Evolutionary conservation across 148 eudicot species (phyloP).

Genomic region (Camellia sinensis): DNA sequence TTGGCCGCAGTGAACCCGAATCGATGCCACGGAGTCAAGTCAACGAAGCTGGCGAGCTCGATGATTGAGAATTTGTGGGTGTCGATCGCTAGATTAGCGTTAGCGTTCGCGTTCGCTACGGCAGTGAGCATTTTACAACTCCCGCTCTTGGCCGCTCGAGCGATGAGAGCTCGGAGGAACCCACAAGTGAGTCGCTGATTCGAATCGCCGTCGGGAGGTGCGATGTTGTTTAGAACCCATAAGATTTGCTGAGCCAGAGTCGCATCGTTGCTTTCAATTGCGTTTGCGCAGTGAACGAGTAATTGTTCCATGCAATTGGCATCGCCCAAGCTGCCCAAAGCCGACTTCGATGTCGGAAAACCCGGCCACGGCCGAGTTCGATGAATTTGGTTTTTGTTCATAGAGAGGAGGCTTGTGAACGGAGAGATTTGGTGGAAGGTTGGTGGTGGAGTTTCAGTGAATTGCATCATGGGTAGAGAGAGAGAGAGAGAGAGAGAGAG

Average conservation of each 20-base stretch:
- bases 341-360: constrained; percentile 29
- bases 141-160: constrained; percentile 54
- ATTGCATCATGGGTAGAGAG: constrained; percentile 55
- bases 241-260: constrained; percentile 83
- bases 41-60: constrained; percentile 76
- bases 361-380: constrained; percentile 47
- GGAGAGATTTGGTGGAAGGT: constrained; percentile 37
- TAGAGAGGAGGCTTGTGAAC: constrained; percentile 16
- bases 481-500: neutral
- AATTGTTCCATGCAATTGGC: constrained; percentile 85
- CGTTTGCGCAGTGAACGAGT: constrained; percentile 81
- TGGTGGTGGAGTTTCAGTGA: constrained; percentile 44
- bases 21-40: constrained; percentile 89
- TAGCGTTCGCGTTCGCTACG: constrained; percentile 7
- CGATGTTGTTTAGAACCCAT: constrained; percentile 91
- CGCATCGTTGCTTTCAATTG: constrained; percentile 73
- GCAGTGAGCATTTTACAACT: constrained; percentile 40
- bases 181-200: constrained; percentile 77
- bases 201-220: constrained; percentile 75
- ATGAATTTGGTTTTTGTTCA: constrained; percentile 35
- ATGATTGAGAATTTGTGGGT: constrained; percentile 62
- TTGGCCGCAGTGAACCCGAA: constrained; percentile 91
- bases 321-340: constrained; percentile 39
- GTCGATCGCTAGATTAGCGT: constrained; percentile 9
- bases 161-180: constrained; percentile 74